Base-by-base conservation (phyloP, 345 rosid genomes). In the Sisymbrium altissimum region DNA sequence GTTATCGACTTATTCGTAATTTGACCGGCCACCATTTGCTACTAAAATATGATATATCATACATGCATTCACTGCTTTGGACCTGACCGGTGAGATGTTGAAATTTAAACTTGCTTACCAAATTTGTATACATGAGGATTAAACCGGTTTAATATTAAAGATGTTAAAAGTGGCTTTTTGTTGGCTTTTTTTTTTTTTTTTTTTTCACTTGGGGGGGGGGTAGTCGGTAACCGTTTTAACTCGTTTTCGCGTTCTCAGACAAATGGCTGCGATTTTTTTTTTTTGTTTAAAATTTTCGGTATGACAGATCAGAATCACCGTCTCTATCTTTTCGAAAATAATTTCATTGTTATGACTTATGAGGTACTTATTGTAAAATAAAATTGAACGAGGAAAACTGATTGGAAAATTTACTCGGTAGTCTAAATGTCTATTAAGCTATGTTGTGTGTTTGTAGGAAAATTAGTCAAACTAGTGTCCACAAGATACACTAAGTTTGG, bases 141-240 rank as follows among this genome's bases (percentile, higher is more conserved):
- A 19, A 8, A 53, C 19, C 59, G 59, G 59, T 54, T 56, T 56
- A 32, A 23, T 23, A 23, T 23, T 36, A 67, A 18, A 25, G 33
- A 25, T 52, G 40, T 54, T 27, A 40, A 54, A 65, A 73, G 19
- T 56, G 49, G 11, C 33, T 19, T 23, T 56, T 65, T 44, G 77
- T 35, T 52, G 76, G 25, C 25, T 23, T 23, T 23, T 23, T 23
- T 1, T 63, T 53, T 39, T 32, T 69, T 43, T 69, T 41, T 72
- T 52, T 72, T 59, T 3, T 59, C 5, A 27, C 25, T 15, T 55
- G 65, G 21, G 46, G 70, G 70, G 53, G 76, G 62, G 10, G 13
- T n/a, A 44, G 71, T 73, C 21, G 65, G 71, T 64, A 35, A 65
- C 49, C 30, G 71, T 33, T 55, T 55, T 64, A 73, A 64, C 71